Conservation (phyloP, 306 rosid species). For the Alnus glutinosa region DNA sequence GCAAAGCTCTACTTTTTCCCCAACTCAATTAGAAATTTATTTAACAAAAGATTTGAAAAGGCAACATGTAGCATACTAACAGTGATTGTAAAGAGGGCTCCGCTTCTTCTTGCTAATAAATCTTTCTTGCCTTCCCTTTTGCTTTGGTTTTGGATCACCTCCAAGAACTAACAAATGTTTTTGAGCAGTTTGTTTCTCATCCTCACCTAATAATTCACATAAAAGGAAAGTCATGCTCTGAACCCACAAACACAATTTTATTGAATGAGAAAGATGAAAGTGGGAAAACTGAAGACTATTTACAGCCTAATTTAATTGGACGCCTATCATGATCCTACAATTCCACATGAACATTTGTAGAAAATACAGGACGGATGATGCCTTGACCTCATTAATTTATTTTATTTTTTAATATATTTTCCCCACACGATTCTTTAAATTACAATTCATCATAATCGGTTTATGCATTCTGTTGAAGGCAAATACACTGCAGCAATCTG, state of each 20-base stretch:
- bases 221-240: slow-evolving; percentile 1
- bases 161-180: slow-evolving; percentile 64
- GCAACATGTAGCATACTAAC: slow-evolving; percentile 43
- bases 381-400: background rate
- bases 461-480: background rate
- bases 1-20: background rate
- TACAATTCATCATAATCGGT: too few relatives aligned
- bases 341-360: background rate
- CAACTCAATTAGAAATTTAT: background rate
- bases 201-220: slow-evolving; percentile 36
- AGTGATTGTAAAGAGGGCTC: slow-evolving; percentile 66
- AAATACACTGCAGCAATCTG: background rate
- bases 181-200: slow-evolving; percentile 35
- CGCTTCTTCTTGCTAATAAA: slow-evolving; percentile 41
- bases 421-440: background rate
- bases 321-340: background rate
- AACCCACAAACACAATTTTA: background rate
- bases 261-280: background rate
- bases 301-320: background rate
- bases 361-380: background rate
- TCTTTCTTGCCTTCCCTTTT: slow-evolving; percentile 34
- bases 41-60: background rate
- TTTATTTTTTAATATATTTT: background rate
- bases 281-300: background rate
- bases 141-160: slow-evolving; percentile 53